Evolutionary conservation across 139 green algal genomes (phyloP), one percentile per base, ranked within the genome.

Genomic region (Chlorella sp.): DNA sequence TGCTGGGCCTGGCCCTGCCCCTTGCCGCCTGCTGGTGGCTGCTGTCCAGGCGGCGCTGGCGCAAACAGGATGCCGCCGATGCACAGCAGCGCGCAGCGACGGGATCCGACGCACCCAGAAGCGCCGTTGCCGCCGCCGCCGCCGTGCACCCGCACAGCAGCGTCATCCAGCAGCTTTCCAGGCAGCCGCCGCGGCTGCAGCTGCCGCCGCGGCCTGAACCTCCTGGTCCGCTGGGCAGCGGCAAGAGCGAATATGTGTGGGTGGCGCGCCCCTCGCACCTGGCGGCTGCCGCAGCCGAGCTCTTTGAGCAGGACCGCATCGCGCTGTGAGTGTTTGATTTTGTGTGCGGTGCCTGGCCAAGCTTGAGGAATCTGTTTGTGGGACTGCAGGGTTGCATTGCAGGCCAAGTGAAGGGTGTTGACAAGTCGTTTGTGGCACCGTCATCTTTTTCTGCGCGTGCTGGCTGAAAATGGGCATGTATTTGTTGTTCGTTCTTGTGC

Each of bases 281-380:
- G 62, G 44, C 73, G 1, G 55, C 25, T 0, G 67, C 92, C 26
- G 80, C 84, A 9, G 17, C 23, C n/a, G 67, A 88, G 39, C 85
- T 95, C 56, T 15, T 39, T 4, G 17, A 36, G 3, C 76, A 63
- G 62, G 36, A 38, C 12, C 28, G 84, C 11, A 69, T 97, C 64
- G 94, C 87, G 0, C 25, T 98, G 51, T 60, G 51, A 60, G 51
- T 55, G n/a, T n/a, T n/a, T n/a, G n/a, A n/a, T n/a, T n/a, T n/a
- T n/a, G n/a, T n/a, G n/a, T n/a, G n/a, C n/a, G 7, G 44, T 55
- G 44, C 44, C 11, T 55, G 44, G n/a, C n/a, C n/a, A n/a, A n/a
- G n/a, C n/a, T n/a, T n/a, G n/a, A n/a, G n/a, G n/a, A n/a, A n/a
- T n/a, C n/a, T n/a, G n/a, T n/a, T n/a, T n/a, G n/a, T n/a, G n/a